phyloP scores from a whole-genome alignment of 2,329 filamentous ascomycete species.

The Botryotinia convoluta region DNA sequence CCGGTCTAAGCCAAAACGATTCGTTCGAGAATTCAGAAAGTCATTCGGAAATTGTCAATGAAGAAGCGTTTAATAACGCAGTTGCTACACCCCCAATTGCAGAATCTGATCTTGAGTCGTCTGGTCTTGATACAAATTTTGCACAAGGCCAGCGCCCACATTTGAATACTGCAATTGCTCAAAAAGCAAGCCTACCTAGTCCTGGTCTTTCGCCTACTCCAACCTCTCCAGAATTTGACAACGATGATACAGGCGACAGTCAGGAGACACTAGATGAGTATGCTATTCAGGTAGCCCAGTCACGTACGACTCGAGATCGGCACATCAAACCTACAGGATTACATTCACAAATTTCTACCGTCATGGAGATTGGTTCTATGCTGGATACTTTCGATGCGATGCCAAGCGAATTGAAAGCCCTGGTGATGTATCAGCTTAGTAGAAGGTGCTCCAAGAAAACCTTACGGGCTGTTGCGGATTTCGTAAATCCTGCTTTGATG shows the following conservation, averaged over 20 bases:
- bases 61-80: constrained; percentile 57
- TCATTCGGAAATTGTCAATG: constrained; percentile 32
- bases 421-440: constrained; percentile 95
- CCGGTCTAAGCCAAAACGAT: constrained; percentile 44
- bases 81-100: constrained; percentile 74
- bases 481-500: constrained; percentile 91
- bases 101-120: constrained; percentile 66
- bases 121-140: constrained; percentile 50
- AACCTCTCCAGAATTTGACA: constrained; percentile 61
- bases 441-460: constrained; percentile 85
- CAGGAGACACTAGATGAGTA: constrained; percentile 32
- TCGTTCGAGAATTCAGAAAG: constrained; percentile 33
- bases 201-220: constrained; percentile 91
- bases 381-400: constrained; percentile 88
- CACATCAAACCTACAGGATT: constrained; percentile 34
- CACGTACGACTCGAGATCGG: constrained; percentile 40
- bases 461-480: constrained; percentile 81
- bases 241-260: constrained; percentile 39
- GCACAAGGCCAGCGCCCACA: constrained; percentile 48
- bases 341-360: constrained; percentile 35
- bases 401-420: constrained; percentile 87
- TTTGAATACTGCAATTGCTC: constrained; percentile 69
- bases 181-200: constrained; percentile 91
- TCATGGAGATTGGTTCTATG: constrained; percentile 82
- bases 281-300: constrained; percentile 37